Conservation (phyloP, 805 yeast genomes). For the Saccharomycopsis fibuligera region DNA sequence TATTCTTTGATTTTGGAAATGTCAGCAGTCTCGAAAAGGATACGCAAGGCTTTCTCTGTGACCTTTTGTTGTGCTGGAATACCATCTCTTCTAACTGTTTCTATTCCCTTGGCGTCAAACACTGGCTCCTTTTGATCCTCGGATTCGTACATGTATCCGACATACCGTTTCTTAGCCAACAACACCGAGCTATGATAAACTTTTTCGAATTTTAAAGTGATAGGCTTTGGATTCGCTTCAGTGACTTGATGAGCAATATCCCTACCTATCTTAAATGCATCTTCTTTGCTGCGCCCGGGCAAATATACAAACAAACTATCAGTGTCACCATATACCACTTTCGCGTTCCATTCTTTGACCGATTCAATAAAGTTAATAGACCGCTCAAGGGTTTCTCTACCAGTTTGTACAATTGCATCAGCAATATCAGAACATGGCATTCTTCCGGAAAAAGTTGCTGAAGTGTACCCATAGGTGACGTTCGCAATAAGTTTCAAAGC, state of each 20-base stretch:
- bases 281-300: slow-evolving; percentile 71
- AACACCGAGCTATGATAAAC: slow-evolving; percentile 84
- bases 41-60: slow-evolving; percentile 60
- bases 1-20: slow-evolving; percentile 63
- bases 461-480: slow-evolving; percentile 93
- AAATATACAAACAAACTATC: slow-evolving; percentile 88
- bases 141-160: slow-evolving; percentile 72
- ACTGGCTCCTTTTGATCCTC: slow-evolving; percentile 48
- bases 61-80: slow-evolving; percentile 86
- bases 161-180: slow-evolving; percentile 83
- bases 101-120: slow-evolving; percentile 96
- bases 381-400: slow-evolving; percentile 71
- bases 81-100: slow-evolving; percentile 91
- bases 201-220: slow-evolving; percentile 82
- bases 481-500: slow-evolving; percentile 89
- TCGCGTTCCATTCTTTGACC: slow-evolving; percentile 66
- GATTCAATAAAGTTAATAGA: slow-evolving; percentile 66
- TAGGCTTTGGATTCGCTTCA: slow-evolving; percentile 66
- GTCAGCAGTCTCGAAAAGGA: slow-evolving; percentile 67
- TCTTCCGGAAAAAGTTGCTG: slow-evolving; percentile 92
- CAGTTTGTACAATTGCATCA: slow-evolving; percentile 88
- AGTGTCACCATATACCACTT: slow-evolving; percentile 95
- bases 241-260: slow-evolving; percentile 65
- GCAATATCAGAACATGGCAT: slow-evolving; percentile 97
- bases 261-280: slow-evolving; percentile 72